These are phyloP conservation scores for Collybia nuda DNA, from an alignment of 768 basidiomycete species.

Conservation along the genomic window DNA sequence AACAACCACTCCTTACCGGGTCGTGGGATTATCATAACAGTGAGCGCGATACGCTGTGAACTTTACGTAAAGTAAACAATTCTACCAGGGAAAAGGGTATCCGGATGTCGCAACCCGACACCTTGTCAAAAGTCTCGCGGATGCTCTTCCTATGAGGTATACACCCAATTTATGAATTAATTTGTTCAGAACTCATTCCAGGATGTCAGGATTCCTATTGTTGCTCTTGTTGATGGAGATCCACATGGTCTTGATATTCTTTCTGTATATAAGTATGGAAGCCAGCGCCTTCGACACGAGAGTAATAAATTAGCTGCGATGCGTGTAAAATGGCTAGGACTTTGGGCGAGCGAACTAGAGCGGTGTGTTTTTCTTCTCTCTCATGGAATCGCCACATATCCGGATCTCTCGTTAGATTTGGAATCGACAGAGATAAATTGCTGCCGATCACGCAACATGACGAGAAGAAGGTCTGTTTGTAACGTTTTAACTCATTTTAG, in stretches of 20 bases:
- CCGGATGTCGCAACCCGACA: constrained; percentile 92
- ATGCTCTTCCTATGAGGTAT: constrained; percentile 62
- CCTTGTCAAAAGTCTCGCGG: constrained; percentile 71
- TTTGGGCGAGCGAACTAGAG: constrained; percentile 67
- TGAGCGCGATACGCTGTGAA: constrained; percentile 21
- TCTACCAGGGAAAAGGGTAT: constrained; percentile 87
- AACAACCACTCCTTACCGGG: constrained; percentile 51
- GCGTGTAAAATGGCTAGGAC: constrained; percentile 79
- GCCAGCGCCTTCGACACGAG: constrained; percentile 69
- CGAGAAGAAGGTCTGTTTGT: constrained; percentile 62
- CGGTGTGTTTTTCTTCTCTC: constrained; percentile 38
- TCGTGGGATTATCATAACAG: constrained; percentile 77
- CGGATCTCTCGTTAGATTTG: constrained; percentile 41
- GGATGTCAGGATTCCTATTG: constrained; percentile 63
- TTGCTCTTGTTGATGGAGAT: constrained; percentile 86
- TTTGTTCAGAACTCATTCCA: neutral
- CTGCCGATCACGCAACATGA: constrained; percentile 72
- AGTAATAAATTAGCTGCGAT: constrained; percentile 62
- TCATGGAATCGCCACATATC: neutral
- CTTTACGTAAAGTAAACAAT: constrained; percentile 5
- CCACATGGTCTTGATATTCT: constrained; percentile 92
- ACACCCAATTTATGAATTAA: constrained; percentile 6
- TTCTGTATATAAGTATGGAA: constrained; percentile 85
- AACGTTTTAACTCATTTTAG: neutral
- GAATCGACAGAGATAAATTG: constrained; percentile 57